These are phyloP conservation scores for Phaeosphaeria sp. DNA, from an alignment of 2,329 filamentous ascomycete genomes.

Conservation along the genomic window DNA sequence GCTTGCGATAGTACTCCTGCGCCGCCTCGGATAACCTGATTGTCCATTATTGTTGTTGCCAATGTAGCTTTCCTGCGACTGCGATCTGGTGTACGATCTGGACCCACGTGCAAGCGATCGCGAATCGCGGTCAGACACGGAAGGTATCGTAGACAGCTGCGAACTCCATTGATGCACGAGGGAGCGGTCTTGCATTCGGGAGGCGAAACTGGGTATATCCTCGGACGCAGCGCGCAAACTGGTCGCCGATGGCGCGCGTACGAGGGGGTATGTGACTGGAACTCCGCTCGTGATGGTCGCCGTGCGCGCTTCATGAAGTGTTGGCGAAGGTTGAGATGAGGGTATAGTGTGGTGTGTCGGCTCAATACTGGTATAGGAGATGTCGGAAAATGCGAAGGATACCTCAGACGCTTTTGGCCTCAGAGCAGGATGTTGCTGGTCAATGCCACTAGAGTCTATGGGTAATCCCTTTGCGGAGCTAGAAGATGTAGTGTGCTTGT, in stretches of 20 bases:
- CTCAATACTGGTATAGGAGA: constrained; percentile 42
- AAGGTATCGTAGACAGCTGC: constrained; percentile 48
- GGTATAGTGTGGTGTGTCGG: constrained; percentile 31
- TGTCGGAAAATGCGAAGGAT: constrained; percentile 47
- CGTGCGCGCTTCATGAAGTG: constrained; percentile 45
- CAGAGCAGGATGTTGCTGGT: constrained; percentile 35
- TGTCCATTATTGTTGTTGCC: constrained; percentile 28
- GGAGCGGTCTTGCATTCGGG: constrained; percentile 48
- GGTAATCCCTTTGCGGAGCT: constrained; percentile 39
- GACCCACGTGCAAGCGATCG: constrained; percentile 41
- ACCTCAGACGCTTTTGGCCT: constrained; percentile 37
- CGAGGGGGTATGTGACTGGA: constrained; percentile 44
- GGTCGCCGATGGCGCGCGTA: constrained; percentile 45
- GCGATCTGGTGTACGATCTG: constrained; percentile 39
- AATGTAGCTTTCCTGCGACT: constrained; percentile 39
- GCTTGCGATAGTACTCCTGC: constrained; percentile 43
- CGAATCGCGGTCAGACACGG: constrained; percentile 46
- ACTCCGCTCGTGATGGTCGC: constrained; percentile 43
- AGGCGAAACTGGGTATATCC: constrained; percentile 39
- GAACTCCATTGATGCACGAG: constrained; percentile 49
- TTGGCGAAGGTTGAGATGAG: constrained; percentile 34
- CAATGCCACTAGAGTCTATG: constrained; percentile 40
- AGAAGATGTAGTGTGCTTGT: constrained; percentile 34
- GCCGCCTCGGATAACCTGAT: constrained; percentile 29
- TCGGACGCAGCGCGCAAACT: constrained; percentile 45